These are phyloP conservation scores for Sporothrix globosa DNA, from an alignment of 2,329 filamentous ascomycete species.

Conservation along the genomic window DNA sequence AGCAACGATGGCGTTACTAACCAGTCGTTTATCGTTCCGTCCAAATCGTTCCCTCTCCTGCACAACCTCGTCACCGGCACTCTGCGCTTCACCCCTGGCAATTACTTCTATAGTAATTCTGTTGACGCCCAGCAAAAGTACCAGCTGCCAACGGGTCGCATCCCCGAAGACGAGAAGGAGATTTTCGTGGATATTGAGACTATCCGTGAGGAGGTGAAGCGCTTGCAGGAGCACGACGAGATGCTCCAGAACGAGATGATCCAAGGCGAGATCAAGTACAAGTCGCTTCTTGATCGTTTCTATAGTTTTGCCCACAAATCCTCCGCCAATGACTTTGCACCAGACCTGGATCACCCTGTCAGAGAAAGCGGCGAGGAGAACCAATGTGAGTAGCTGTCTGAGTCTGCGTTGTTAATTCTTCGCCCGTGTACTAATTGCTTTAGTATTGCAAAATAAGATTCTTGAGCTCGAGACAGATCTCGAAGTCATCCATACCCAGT, in stretches of 20 bases:
- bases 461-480: constrained; percentile 34
- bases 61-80: constrained; percentile 37
- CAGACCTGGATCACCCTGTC: constrained; percentile 26
- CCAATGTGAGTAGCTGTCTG: constrained; percentile 26
- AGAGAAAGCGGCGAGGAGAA: constrained; percentile 33
- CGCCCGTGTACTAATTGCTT: neutral
- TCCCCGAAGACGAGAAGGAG: constrained; percentile 37
- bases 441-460: constrained; percentile 32
- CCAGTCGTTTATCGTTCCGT: constrained; percentile 37
- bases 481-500: constrained; percentile 31
- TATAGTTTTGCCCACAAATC: constrained; percentile 32
- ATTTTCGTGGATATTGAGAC: constrained; percentile 44
- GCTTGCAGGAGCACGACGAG: constrained; percentile 38
- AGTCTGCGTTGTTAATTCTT: neutral
- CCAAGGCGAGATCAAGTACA: constrained; percentile 37
- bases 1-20: constrained; percentile 30
- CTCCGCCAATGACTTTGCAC: constrained; percentile 29
- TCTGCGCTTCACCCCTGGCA: constrained; percentile 34
- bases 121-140: constrained; percentile 26
- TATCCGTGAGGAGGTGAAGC: constrained; percentile 42
- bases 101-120: constrained; percentile 31
- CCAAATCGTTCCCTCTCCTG: constrained; percentile 37
- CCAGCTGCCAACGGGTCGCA: constrained; percentile 31
- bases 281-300: constrained; percentile 34
- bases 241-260: constrained; percentile 38